Evolutionary conservation across 2,329 filamentous ascomycete genomes (phyloP).

Genomic region (Colletotrichum musae): DNA sequence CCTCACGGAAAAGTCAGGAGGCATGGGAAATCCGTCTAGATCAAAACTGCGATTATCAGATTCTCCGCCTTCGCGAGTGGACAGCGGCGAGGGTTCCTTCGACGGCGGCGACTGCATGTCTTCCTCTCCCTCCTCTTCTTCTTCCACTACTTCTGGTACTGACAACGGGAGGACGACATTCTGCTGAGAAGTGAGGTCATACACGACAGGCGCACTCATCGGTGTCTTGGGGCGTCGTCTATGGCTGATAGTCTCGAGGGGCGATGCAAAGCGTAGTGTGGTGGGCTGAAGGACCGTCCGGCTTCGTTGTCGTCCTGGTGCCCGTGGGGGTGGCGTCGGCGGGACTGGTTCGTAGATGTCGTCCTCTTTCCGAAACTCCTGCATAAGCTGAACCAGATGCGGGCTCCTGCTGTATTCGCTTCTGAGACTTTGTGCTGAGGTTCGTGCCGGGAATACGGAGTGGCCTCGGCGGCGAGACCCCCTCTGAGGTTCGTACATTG

Average conservation of each 20-base stretch:
- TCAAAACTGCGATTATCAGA: constrained; percentile 8
- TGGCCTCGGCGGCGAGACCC: constrained; percentile 25
- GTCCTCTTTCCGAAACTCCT: constrained; percentile 36
- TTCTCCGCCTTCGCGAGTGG: constrained; percentile 46
- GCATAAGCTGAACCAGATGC: constrained; percentile 32
- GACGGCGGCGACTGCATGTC: neutral
- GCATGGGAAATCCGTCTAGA: constrained; percentile 28
- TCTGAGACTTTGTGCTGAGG: constrained; percentile 34
- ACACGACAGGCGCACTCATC: constrained; percentile 14
- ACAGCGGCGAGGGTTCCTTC: constrained; percentile 32
- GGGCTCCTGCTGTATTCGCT: constrained; percentile 31
- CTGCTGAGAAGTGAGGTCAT: constrained; percentile 13
- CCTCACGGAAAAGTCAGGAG: constrained; percentile 42
- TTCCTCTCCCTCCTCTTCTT: constrained; percentile 8
- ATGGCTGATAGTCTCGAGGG: neutral
- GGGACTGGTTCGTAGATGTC: constrained; percentile 37
- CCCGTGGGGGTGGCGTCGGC: constrained; percentile 35
- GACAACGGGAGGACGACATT: neutral
- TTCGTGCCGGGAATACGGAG: constrained; percentile 29
- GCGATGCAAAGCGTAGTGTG: constrained; percentile 24
- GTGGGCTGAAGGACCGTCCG: constrained; percentile 7
- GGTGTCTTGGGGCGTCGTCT: constrained; percentile 28
- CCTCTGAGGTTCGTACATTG: constrained; percentile 33
- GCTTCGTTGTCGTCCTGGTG: constrained; percentile 22
- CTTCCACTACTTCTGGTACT: constrained; percentile 12